These are phyloP conservation scores for Tribonema minus DNA, from an alignment of 108 stramenopile species.

Conservation along the genomic window DNA sequence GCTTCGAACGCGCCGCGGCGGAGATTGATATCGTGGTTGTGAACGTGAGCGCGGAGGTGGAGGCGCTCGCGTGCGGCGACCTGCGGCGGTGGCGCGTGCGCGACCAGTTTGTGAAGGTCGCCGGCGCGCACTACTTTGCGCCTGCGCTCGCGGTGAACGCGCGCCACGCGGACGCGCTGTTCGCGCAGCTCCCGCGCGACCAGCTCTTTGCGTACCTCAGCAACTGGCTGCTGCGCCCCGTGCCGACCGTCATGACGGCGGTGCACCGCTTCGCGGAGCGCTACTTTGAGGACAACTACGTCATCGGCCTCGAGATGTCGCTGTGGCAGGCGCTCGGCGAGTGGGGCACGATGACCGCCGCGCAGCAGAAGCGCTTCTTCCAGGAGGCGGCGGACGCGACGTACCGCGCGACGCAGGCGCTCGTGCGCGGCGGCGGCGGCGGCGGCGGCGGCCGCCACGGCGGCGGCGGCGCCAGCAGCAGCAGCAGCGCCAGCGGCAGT, in stretches of 20 bases:
- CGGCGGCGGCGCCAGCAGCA: no score
- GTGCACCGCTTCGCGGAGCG: constrained; percentile 18
- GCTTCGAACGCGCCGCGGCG: constrained; percentile 9
- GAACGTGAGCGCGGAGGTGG: no score
- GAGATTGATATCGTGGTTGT: no score
- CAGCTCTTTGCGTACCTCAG: constrained; percentile 20
- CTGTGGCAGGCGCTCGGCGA: background rate
- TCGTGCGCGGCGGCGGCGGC: no score
- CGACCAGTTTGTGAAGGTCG: constrained; percentile 2
- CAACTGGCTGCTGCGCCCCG: constrained; percentile 42
- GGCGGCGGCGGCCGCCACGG: no score
- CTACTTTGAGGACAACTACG: constrained; percentile 41
- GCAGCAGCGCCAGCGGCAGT: no score
- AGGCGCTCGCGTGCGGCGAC: no score
- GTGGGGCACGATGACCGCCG: constrained; percentile 6
- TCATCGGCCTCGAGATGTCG: background rate
- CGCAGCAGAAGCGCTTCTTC: constrained; percentile 25
- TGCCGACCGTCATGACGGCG: constrained; percentile 21
- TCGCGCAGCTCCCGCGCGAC: constrained; percentile 5
- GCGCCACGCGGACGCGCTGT: background rate
- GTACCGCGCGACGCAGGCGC: constrained; percentile 26
- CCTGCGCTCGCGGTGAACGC: constrained; percentile 22
- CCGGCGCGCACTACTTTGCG: constrained; percentile 34
- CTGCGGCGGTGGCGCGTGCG: no score
- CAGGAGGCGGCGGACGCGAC: constrained; percentile 28